Evolutionary conservation across 2,329 filamentous ascomycete species (phyloP), one percentile per base, ranked within the genome.

Genomic region (Arthrobotrys musiformis): DNA sequence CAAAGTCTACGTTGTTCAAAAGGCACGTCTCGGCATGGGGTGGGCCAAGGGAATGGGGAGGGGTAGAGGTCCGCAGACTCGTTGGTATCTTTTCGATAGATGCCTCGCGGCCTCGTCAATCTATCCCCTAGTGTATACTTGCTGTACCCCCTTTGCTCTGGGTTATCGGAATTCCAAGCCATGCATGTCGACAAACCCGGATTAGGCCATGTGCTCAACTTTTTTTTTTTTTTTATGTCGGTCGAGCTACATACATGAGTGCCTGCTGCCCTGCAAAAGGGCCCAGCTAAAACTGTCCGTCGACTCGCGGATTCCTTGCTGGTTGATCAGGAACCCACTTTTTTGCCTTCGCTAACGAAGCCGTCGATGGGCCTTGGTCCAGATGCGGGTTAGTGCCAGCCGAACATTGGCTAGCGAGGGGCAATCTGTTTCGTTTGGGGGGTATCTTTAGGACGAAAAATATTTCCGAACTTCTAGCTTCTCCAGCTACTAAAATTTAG

Each of bases 111-210:
- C 33, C 54, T 26, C 30, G 54, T 37, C 54, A 40, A 58, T 40
- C 54, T 58, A 40, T 33, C 19, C 22, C n/a, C n/a, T n/a, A n/a
- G n/a, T n/a, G n/a, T n/a, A n/a, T n/a, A n/a, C n/a, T n/a, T n/a
- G n/a, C n/a, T n/a, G 37, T 42, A n/a, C 17, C 17, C 42, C 44
- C 19, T 35, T 35, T 35, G 30, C 44, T 19, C 40, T 15, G 24
- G 54, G 33, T 17, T 37, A 58, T 58, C 33, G 54, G n/a, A 28
- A 58, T 58, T 40, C 61, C 42, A 64, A 48, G 40, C 24, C 62
- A 68, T 68, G 63, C 63, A 68, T 42, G 63, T 68, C 50, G 63
- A 68, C 63, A n/a, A 58, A 56, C 33, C 24, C 9, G 30, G 63
- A 28, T 30, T 46, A 19, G 63, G 48, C 64, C 64, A 69, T 60